Percentiles rank a stretch among this genome's conserved stretches.
phyloP scores from a whole-genome alignment of 306 rosid genomes.

The Vachellia pachyceras region DNA sequence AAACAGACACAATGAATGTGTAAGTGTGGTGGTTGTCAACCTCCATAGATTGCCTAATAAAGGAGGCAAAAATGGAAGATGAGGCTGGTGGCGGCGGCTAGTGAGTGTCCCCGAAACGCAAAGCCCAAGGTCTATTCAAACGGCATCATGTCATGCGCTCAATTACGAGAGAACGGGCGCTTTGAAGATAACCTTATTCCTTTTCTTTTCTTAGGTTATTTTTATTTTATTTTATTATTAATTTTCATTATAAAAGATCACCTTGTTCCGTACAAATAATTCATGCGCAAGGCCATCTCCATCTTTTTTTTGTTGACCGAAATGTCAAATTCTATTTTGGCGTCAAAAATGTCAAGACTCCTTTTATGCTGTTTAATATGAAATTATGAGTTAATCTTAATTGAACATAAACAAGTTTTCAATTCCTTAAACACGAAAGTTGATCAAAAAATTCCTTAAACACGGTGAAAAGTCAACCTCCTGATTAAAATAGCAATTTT shows the following conservation, averaged over 20 bases:
- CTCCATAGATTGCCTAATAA: conserved; percentile 23
- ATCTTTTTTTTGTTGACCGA: neutral
- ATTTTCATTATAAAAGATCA: too few relatives aligned
- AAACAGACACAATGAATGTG: too few relatives aligned
- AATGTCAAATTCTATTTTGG: neutral
- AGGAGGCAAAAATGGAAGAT: conserved; percentile 17
- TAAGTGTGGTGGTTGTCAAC: conserved; percentile 18
- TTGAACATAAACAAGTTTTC: neutral
- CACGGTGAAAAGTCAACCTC: neutral
- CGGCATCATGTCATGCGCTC: conserved; percentile 12
- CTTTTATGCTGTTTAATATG: too few relatives aligned
- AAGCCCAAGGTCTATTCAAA: conserved; percentile 28
- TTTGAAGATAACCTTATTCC: neutral
- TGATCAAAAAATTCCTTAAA: neutral
- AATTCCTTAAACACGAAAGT: too few relatives aligned
- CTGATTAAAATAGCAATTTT: neutral
- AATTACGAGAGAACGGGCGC: neutral
- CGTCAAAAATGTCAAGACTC: neutral
- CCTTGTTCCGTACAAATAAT: neutral
- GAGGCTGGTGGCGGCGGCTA: neutral
- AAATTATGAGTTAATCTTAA: neutral
- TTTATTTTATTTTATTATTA: too few relatives aligned
- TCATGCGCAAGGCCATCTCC: too few relatives aligned
- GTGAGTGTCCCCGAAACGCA: conserved; percentile 12
- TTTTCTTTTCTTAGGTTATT: too few relatives aligned